Evolutionary conservation across 805 yeast genomes (phyloP), one percentile per base, ranked within the genome.

Genomic region (Citeromyces matritensis): DNA sequence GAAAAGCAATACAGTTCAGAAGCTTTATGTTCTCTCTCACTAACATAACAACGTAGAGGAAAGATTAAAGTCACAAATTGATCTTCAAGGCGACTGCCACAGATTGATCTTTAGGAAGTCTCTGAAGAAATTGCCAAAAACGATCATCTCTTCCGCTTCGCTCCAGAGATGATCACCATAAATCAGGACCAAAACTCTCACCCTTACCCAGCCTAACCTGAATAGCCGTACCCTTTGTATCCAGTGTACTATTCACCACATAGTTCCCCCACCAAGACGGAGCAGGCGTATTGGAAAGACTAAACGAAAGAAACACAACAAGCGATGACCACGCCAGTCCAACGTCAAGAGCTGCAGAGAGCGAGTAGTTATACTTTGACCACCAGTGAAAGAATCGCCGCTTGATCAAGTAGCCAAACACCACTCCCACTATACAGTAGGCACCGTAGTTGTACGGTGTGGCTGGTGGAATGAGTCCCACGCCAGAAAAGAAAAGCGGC

Each of bases 401-500:
- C 37, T 70, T 71, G 35, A 77, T 52, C 42, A 59, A 58, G n/a
- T n/a, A n/a, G 50, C 62, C 71, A 55, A 76, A 77, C 4, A 60
- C 31, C 38, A 61, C 62, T 4, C 81, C 78, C 26, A 69, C 58
- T 24, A 58, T 47, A 38, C 73, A 65, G 55, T 65, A 75, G 6
- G 70, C 51, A 23, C 68, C 62, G 49, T 73, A 74, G 47, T 73
- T 74, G 48, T 73, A 75, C 19, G 80, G 73, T 4, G 84, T 73
- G 25, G 81, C 77, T 27, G 88, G 86, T 10, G 88, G 86, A 42
- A 76, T 69, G 40, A 62, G 59, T 29, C 74, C 75, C n/a, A 68
- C 51, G 5, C 70, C 65, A 12, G 64, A 57, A 42, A 80, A 64
- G 33, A 82, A 74, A 8, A 76, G 73, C 1, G 85, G 82, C 47